Evolutionary conservation across 2,329 filamentous ascomycete species (phyloP), one percentile per base, ranked within the genome.

Genomic region (Thielaviopsis populi): DNA sequence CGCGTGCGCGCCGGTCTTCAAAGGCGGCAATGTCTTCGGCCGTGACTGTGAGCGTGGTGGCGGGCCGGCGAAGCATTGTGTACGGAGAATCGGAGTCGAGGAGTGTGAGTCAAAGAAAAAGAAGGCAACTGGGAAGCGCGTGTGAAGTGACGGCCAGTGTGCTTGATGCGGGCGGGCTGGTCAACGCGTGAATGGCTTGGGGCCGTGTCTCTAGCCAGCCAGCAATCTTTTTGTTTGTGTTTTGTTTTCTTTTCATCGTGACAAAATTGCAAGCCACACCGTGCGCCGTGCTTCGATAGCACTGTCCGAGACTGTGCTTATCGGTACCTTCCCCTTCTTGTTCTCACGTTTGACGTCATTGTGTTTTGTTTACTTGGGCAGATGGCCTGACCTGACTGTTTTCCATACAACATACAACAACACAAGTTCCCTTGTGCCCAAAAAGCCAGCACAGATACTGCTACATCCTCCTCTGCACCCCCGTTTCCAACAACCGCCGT

Each of bases 21-120:
- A 88, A 89, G 63, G 80, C 77, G 46, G 85, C 83, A 46, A 89
- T 78, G 72, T 90, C 87, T 70, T 88, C 84, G 59, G 83, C 77
- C 1, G 86, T 89, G 68, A 89, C 80, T 63, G 80, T 77, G 67
- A 90, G 82, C 15, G 81, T 81, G 58, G 87, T 90, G 11, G 86
- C 80, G 17, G 83, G 80, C 56, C 86, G 82, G 69, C 84, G 83
- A 68, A 87, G 83, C 84, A 87, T 85, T 62, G 37, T 15, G 19
- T n/a, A 6, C 5, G 5, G 4, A 17, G 10, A 30, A n/a, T 24
- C 6, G 27, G 19, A 13, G 19, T 41, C 27, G 60, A 22, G 15
- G 41, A 15, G 19, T 17, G 33, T 5, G 19, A 22, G n/a, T n/a
- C 27, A 37, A 3, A 50, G 30, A 5, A 41, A 10, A 7, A 22